Evolutionary conservation across 176 grass and related monocot genomes (phyloP).

Genomic region (Triticum turgidum): DNA sequence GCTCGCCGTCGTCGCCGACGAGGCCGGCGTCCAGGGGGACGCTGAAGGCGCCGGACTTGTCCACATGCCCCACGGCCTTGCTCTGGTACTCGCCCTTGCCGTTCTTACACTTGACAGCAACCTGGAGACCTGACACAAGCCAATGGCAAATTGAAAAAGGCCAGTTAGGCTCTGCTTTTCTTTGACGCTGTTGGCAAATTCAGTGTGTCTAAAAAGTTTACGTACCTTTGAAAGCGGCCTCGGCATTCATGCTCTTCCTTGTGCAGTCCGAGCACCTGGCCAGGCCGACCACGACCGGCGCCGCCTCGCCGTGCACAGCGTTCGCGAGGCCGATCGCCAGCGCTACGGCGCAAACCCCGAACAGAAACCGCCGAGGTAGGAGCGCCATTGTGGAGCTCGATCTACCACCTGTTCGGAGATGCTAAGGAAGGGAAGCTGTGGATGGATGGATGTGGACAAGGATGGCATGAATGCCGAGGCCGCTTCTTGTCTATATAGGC

Average conservation of each 20-base stretch:
- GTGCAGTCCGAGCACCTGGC: slow-evolving; percentile 43
- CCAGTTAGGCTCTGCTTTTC: background rate
- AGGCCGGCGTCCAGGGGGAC: slow-evolving; percentile 24
- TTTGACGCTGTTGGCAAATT: background rate
- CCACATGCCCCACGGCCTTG: slow-evolving; percentile 28
- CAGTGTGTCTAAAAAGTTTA: background rate
- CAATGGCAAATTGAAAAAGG: background rate
- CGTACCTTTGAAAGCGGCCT: slow-evolving; percentile 42
- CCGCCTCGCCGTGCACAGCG: background rate
- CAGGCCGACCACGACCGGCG: slow-evolving; percentile 41
- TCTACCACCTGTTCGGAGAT: background rate
- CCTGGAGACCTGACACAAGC: slow-evolving; percentile 44
- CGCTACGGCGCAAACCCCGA: background rate
- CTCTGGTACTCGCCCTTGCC: slow-evolving; percentile 41
- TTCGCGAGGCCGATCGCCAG: slow-evolving; percentile 5
- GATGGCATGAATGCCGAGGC: too few relatives aligned
- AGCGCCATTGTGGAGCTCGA: slow-evolving; percentile 22
- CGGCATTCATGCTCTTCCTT: slow-evolving; percentile 48
- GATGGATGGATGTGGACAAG: slow-evolving; percentile 15
- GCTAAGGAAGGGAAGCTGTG: background rate
- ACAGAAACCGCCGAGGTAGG: slow-evolving; percentile 2
- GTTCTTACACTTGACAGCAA: slow-evolving; percentile 53
- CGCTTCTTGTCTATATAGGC: too few relatives aligned
- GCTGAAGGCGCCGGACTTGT: slow-evolving; percentile 42
- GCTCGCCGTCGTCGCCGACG: slow-evolving; percentile 33